phyloP scores from a whole-genome alignment of 148 eudicot genomes.

The Limonium bicolor region DNA sequence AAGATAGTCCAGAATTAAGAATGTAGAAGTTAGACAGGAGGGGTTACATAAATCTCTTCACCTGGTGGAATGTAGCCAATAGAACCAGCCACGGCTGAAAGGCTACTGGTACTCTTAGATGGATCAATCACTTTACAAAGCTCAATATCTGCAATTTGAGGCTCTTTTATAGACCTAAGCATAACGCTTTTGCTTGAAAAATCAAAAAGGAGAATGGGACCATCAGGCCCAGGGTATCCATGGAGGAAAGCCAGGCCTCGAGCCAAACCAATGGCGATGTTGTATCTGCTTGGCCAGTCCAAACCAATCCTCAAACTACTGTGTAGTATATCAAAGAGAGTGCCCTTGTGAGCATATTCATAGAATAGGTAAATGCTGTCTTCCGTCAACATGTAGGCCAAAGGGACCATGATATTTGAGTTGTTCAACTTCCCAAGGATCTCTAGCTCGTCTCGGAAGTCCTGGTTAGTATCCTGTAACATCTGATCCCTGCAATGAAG shows the following conservation, averaged over 20 bases:
- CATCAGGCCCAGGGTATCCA: conserved; percentile 36
- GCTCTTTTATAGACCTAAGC: conserved; percentile 59
- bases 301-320: conserved; percentile 22
- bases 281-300: conserved; percentile 78
- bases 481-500: conserved; percentile 58
- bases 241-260: conserved; percentile 75
- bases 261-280: conserved; percentile 72
- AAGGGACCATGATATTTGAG: conserved; percentile 75
- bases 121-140: conserved; percentile 78
- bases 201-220: conserved; percentile 60
- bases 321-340: conserved; percentile 56
- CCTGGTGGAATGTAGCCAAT: conserved; percentile 95
- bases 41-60: conserved; percentile 2
- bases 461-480: conserved; percentile 35
- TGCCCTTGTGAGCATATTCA: conserved; percentile 40
- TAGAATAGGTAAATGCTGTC: conserved; percentile 65
- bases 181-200: conserved; percentile 49
- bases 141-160: conserved; percentile 79
- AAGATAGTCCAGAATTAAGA: no score
- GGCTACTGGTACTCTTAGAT: conserved; percentile 49
- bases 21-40: no score
- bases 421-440: conserved; percentile 46
- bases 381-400: conserved; percentile 50
- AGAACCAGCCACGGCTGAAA: conserved; percentile 72
- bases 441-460: conserved; percentile 50